These are phyloP conservation scores for Venturia aucupariae DNA, from an alignment of 2,329 filamentous ascomycete species.

Conservation along the genomic window DNA sequence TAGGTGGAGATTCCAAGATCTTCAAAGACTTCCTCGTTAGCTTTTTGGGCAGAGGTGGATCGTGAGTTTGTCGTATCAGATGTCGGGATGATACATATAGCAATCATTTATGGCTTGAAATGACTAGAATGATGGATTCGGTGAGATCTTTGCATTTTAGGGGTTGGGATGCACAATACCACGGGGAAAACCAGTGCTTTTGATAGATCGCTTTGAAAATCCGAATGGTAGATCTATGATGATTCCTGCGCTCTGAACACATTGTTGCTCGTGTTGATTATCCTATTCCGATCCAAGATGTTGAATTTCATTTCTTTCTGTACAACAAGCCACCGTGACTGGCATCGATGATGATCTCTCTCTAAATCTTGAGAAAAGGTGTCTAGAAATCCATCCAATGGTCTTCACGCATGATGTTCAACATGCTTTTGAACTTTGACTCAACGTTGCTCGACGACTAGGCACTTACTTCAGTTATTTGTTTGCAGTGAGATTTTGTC, in stretches of 20 bases:
- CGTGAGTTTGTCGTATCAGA: not conserved
- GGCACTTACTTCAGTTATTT: not conserved
- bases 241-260: too few relatives aligned
- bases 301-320: too few relatives aligned
- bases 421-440: too few relatives aligned
- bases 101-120: not conserved
- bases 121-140: not conserved
- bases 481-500: not conserved
- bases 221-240: not conserved
- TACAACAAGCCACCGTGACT: too few relatives aligned
- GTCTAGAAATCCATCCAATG: too few relatives aligned
- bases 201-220: not conserved
- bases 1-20: constrained; percentile 12
- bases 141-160: not conserved
- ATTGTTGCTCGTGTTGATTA: not conserved
- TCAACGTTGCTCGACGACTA: not conserved
- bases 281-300: not conserved
- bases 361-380: too few relatives aligned
- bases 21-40: constrained; percentile 14
- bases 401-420: too few relatives aligned
- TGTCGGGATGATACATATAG: not conserved
- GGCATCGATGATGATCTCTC: too few relatives aligned
- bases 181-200: not conserved
- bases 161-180: constrained; percentile 2
- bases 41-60: constrained; percentile 12